Conservation (phyloP, 2,329 filamentous ascomycete species). For the Mycosphaerelloides madeirae region DNA sequence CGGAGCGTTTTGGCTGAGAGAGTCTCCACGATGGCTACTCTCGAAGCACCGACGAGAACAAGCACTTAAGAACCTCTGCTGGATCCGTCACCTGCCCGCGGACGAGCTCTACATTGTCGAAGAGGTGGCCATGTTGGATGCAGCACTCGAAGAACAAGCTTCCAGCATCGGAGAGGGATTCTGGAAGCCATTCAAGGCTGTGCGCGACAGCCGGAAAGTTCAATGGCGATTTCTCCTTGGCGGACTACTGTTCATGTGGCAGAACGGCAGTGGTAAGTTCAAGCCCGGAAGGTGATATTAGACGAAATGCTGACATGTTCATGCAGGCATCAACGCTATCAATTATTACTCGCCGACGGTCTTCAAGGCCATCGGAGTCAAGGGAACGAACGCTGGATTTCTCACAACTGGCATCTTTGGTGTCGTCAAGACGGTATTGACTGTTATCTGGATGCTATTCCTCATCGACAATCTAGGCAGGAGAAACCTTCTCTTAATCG, state of each 20-base stretch:
- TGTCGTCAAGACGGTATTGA: slow-evolving; percentile 66
- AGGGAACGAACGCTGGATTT: slow-evolving; percentile 54
- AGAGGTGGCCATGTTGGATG: slow-evolving; percentile 66
- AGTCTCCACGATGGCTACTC: slow-evolving; percentile 44
- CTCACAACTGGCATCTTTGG: slow-evolving; percentile 72
- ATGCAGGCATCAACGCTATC: no score
- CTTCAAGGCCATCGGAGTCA: slow-evolving; percentile 62
- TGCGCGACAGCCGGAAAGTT: slow-evolving; percentile 53
- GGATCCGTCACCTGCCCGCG: slow-evolving; percentile 57
- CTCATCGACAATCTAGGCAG: slow-evolving; percentile 63
- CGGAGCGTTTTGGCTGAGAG: slow-evolving; percentile 41
- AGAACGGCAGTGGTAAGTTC: slow-evolving; percentile 71
- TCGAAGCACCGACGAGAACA: slow-evolving; percentile 38
- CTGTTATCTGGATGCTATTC: slow-evolving; percentile 64
- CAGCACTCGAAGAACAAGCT: slow-evolving; percentile 62
- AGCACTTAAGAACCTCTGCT: slow-evolving; percentile 48
- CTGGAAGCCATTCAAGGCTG: slow-evolving; percentile 64
- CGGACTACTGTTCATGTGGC: slow-evolving; percentile 70
- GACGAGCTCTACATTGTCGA: slow-evolving; percentile 66
- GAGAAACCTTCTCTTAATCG: slow-evolving; percentile 60
- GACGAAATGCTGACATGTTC: not conserved
- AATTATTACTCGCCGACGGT: slow-evolving; percentile 62
- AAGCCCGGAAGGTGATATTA: not conserved
- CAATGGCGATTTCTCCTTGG: slow-evolving; percentile 71
- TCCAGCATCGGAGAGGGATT: slow-evolving; percentile 64